A percentile compares a stretch with the other conserved stretches of the same genome.
These are phyloP conservation scores for Diaporthe eres DNA, from an alignment of 2,329 filamentous ascomycete species.

Conservation along the genomic window DNA sequence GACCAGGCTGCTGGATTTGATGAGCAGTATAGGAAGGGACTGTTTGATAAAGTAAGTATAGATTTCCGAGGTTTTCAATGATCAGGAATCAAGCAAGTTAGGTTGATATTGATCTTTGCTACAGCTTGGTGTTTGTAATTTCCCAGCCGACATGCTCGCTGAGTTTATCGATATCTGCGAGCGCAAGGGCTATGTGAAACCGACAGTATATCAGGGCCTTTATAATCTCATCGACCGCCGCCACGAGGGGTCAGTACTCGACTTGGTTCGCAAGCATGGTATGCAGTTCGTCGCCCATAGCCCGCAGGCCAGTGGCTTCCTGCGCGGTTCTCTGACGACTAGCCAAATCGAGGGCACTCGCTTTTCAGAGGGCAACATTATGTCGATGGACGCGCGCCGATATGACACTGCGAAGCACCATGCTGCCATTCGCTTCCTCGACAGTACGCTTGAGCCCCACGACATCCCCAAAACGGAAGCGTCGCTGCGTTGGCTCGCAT, in stretches of 20 bases:
- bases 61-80: no score
- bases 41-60: not conserved
- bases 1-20: not conserved
- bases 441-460: not conserved
- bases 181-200: not conserved
- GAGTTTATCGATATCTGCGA: constrained; percentile 57
- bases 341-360: not conserved
- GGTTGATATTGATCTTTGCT: not conserved
- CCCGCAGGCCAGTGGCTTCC: constrained; percentile 7
- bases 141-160: not conserved
- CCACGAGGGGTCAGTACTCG: not conserved
- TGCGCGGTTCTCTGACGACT: not conserved
- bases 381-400: not conserved
- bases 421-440: not conserved
- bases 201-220: not conserved
- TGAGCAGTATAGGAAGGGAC: not conserved
- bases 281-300: constrained; percentile 3
- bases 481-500: not conserved
- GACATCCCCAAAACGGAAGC: not conserved
- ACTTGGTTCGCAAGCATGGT: not conserved
- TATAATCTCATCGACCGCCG: constrained; percentile 1
- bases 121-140: not conserved
- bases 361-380: not conserved
- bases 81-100: not conserved
- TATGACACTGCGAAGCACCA: constrained; percentile 5